Evolutionary conservation across 192 early-diverging fungal species (phyloP).

Genomic region (Coemansia sp.): DNA sequence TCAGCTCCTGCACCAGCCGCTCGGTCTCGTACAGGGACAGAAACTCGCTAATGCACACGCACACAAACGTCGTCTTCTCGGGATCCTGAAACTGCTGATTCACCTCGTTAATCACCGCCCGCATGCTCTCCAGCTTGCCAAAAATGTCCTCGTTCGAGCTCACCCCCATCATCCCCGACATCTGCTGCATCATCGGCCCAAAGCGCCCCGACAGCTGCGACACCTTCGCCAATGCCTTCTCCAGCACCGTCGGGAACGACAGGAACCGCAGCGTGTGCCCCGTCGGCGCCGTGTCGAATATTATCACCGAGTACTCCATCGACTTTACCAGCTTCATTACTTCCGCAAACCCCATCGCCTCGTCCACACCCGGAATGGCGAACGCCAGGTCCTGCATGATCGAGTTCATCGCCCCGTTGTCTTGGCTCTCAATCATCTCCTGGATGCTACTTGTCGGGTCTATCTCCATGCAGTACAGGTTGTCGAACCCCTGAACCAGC

Average conservation of each 20-base stretch:
- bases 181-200: conserved; percentile 94
- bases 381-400: conserved; percentile 98
- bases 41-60: conserved; percentile 99
- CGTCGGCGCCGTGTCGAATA: conserved; percentile 99
- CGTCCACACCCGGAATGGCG: conserved; percentile 99
- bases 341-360: conserved; percentile 99
- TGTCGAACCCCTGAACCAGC: conserved; percentile 89
- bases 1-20: conserved; percentile 99
- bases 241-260: conserved; percentile 94
- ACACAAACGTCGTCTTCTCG: conserved; percentile 98
- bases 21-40: conserved; percentile 99
- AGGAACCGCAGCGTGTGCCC: conserved; percentile 99
- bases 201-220: conserved; percentile 87
- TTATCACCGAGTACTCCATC: conserved; percentile 98
- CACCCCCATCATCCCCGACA: conserved; percentile 79
- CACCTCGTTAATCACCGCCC: conserved; percentile 93
- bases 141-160: conserved; percentile 92
- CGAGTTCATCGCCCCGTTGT: conserved; percentile 74
- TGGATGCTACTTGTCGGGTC: conserved; percentile 97
- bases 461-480: conserved; percentile 99
- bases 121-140: conserved; percentile 93
- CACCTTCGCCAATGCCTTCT: conserved; percentile 97
- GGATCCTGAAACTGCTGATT: conserved; percentile 99
- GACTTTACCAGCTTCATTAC: conserved; percentile 99
- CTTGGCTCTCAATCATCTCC: conserved; percentile 91